Evolutionary conservation across 2,329 filamentous ascomycete species (phyloP).

Genomic region (Westerdykella aurantiaca): DNA sequence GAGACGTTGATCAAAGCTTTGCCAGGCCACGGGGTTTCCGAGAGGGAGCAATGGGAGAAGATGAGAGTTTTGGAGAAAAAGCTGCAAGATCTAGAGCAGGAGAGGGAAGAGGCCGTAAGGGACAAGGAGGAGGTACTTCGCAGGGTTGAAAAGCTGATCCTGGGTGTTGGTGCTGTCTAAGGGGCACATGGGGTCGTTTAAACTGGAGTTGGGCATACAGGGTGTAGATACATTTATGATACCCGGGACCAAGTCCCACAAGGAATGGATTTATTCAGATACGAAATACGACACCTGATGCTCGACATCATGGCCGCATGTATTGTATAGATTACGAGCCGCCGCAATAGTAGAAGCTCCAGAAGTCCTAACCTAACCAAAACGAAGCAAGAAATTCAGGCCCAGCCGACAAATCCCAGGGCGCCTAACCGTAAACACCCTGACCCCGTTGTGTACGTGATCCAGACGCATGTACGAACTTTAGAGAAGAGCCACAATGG

Average conservation of each 20-base stretch:
- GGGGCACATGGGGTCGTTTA: constrained; percentile 1
- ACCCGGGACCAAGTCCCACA: neutral
- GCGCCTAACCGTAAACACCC: neutral
- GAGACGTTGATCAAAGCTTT: constrained; percentile 69
- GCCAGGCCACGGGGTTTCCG: constrained; percentile 72
- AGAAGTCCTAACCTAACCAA: neutral
- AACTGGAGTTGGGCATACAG: neutral
- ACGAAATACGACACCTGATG: no score
- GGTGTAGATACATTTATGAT: neutral
- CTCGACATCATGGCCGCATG: no score
- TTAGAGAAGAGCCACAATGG: no score
- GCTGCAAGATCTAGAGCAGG: constrained; percentile 39
- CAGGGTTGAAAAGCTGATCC: constrained; percentile 45
- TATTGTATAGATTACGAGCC: no score
- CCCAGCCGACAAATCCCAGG: neutral
- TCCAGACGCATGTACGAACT: no score
- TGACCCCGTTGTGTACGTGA: no score
- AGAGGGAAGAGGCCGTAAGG: constrained; percentile 37
- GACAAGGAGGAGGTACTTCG: constrained; percentile 41
- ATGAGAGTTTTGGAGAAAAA: constrained; percentile 43
- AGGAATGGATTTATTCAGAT: neutral
- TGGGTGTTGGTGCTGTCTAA: constrained; percentile 31
- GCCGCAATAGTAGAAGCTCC: no score
- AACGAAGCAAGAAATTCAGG: neutral
- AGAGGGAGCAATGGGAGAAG: constrained; percentile 65